Base-by-base conservation (phyloP, 768 basidiomycete species). In the Pleurotus ostreatus region DNA sequence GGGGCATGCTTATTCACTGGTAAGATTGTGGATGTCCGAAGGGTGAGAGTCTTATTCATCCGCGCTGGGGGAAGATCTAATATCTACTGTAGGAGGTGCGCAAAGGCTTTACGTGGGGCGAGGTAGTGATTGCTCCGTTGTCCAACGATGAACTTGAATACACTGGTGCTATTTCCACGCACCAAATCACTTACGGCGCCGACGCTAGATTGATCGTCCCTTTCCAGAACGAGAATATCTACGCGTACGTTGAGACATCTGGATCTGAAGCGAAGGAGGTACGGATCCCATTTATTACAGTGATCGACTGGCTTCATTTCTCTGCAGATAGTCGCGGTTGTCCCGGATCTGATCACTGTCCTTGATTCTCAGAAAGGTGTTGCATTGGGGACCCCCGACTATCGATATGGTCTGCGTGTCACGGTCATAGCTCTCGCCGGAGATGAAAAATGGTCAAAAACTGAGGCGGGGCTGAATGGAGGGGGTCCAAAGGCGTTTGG, bases 311-410 rank as follows among this genome's bases (percentile, higher is more conserved):
- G 16, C 41, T 16, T 44, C 11, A n/a, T 11, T n/a, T 37, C 46
- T 46, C 43, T 26, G 4, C 46, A 80, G 76, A 69, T 83, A 39
- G 68, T 80, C 1, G 80, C 77, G 30, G 75, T 77, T 34, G 86
- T 88, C 9, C 86, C 86, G 3, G 86, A 88, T 65, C 72, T 88
- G 22, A 84, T 88, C 54, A 72, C 79, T 0, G 79, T 87, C 9
- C 67, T 87, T 9, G 85, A 88, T 60, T 78, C 82, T 18, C 83
- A 84, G 59, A 82, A 71, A 56, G 86, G 85, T 0, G 71, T 76
- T 3, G 80, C 83, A 26, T 69, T 88, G 6, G 85, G 86, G 12
- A 85, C 84, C 1, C 86, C 77, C 20, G 79, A 86, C 34, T 83
- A 55, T 46, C 26, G 43, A n/a, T 55, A 55, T 23, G 54, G 54